These are phyloP conservation scores for Fusarium acutatum DNA, from an alignment of 2,329 filamentous ascomycete species.

Conservation along the genomic window DNA sequence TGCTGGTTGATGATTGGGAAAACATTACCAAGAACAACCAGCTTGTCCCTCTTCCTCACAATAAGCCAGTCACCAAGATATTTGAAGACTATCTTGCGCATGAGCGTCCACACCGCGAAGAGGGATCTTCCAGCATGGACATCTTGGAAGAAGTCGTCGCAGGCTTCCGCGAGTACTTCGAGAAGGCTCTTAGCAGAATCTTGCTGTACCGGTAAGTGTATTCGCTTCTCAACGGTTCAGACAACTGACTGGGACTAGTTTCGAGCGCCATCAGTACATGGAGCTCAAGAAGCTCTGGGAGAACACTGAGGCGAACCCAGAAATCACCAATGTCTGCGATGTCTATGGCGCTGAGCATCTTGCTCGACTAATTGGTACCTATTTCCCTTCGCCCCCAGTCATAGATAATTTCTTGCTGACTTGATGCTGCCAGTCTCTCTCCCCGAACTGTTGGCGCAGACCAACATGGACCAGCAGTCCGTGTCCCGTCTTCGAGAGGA, in stretches of 20 bases:
- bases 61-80: constrained; percentile 78
- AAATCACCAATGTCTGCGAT: constrained; percentile 77
- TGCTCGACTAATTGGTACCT: constrained; percentile 84
- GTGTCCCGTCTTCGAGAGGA: constrained; percentile 90
- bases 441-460: constrained; percentile 93
- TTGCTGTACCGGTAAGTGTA: constrained; percentile 76
- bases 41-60: constrained; percentile 84
- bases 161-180: constrained; percentile 92
- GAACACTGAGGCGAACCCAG: constrained; percentile 66
- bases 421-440: constrained; percentile 71
- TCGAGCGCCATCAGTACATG: constrained; percentile 89
- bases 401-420: background rate
- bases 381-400: background rate
- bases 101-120: constrained; percentile 71
- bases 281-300: constrained; percentile 78
- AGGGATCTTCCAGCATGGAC: constrained; percentile 77
- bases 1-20: constrained; percentile 98
- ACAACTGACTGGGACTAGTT: constrained; percentile 60
- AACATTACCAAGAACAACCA: constrained; percentile 96
- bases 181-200: constrained; percentile 86
- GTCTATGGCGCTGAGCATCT: constrained; percentile 95
- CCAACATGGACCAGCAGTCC: constrained; percentile 95
- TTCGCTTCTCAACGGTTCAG: background rate
- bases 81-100: constrained; percentile 81
- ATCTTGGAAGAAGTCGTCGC: constrained; percentile 89